Conservation (phyloP, 2,329 filamentous ascomycete species). For the Monosporascus sp. region DNA sequence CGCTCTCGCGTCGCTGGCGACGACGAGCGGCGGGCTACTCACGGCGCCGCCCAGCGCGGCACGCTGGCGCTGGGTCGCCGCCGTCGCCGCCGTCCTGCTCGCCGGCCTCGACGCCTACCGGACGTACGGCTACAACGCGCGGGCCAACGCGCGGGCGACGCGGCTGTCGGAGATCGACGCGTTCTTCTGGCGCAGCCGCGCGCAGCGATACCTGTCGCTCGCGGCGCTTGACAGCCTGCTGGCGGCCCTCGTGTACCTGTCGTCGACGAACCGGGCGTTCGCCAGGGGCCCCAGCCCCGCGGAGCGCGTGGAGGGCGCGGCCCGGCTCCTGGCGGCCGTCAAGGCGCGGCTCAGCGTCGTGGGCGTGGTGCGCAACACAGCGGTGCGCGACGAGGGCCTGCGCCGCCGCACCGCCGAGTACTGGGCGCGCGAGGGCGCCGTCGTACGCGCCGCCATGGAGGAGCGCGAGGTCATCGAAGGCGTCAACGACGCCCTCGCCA, state of each 20-base stretch:
- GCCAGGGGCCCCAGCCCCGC: constrained; percentile 54
- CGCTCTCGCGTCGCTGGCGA: constrained; percentile 63
- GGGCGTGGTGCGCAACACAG: constrained; percentile 74
- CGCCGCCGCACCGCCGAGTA: constrained; percentile 63
- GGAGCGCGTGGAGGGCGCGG: constrained; percentile 59
- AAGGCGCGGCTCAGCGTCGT: constrained; percentile 66
- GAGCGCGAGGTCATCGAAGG: constrained; percentile 69
- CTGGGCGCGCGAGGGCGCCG: constrained; percentile 70
- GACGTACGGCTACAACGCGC: constrained; percentile 59
- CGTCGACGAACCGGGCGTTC: constrained; percentile 75
- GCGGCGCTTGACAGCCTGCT: constrained; percentile 59
- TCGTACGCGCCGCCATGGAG: constrained; percentile 73
- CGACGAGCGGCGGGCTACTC: constrained; percentile 39
- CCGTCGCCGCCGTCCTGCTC: constrained; percentile 54
- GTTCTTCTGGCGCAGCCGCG: constrained; percentile 65
- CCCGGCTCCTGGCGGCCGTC: constrained; percentile 50
- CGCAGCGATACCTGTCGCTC: constrained; percentile 58
- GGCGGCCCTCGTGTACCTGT: constrained; percentile 65
- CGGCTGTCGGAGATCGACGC: constrained; percentile 60
- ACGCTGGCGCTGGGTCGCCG: constrained; percentile 67
- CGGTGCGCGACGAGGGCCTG: constrained; percentile 66
- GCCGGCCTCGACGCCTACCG: constrained; percentile 61
- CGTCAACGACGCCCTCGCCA: constrained; percentile 60
- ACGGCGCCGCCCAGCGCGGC: constrained; percentile 53
- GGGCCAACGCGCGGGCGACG: constrained; percentile 56